phyloP scores from a whole-genome alignment of 208 protist genomes.

The Tritrichomonas foetus region DNA sequence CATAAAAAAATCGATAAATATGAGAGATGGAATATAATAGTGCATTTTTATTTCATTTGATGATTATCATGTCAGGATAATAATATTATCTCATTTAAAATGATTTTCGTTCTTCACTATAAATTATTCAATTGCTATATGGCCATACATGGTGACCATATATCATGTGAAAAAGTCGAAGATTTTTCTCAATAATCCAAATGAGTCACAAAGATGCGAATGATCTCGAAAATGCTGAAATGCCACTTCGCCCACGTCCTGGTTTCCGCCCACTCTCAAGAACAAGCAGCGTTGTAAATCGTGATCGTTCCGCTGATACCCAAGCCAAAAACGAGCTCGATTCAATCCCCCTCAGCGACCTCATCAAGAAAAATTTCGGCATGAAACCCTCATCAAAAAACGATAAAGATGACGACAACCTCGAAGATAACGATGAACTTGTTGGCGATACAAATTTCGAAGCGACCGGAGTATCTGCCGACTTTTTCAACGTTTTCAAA shows the following conservation, averaged over 20 bases:
- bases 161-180: too few relatives aligned
- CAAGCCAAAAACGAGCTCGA: neutral
- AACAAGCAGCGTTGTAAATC: neutral
- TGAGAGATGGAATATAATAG: too few relatives aligned
- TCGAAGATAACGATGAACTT: neutral
- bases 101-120: too few relatives aligned
- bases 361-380: neutral
- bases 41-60: too few relatives aligned
- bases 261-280: neutral
- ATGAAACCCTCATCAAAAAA: neutral
- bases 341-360: neutral
- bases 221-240: too few relatives aligned
- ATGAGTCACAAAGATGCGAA: too few relatives aligned
- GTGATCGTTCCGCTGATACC: neutral
- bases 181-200: too few relatives aligned
- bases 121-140: too few relatives aligned
- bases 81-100: too few relatives aligned
- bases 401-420: neutral
- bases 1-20: too few relatives aligned
- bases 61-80: too few relatives aligned
- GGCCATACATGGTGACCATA: too few relatives aligned
- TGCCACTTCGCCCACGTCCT: neutral
- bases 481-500: conserved; percentile 15
- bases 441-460: conserved; percentile 20
- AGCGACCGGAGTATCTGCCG: neutral